Conservation (phyloP, 352 stramenopile genomes). For the Saprolegnia diclina region DNA sequence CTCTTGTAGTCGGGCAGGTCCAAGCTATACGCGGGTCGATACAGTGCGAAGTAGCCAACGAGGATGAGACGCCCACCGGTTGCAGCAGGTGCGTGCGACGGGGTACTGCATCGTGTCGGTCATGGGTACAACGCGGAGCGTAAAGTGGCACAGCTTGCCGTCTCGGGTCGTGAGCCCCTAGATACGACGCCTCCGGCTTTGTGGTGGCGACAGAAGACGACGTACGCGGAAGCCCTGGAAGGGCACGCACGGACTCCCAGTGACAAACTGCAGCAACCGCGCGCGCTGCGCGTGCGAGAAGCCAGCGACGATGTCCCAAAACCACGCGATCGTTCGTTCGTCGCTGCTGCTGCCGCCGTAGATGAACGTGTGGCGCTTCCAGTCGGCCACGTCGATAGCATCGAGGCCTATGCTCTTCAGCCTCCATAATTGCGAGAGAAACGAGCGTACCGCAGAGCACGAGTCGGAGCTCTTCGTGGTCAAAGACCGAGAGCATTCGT, state of each 20-base stretch:
- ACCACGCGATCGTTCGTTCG: constrained; percentile 92
- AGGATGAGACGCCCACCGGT: neutral
- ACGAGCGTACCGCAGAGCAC: constrained; percentile 91
- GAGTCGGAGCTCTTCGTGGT: constrained; percentile 97
- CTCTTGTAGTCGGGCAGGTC: constrained; percentile 5
- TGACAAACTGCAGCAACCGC: constrained; percentile 75
- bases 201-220: neutral
- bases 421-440: neutral
- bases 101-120: neutral
- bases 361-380: constrained; percentile 73
- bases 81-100: constrained; percentile 20
- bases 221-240: constrained; percentile 70
- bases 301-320: constrained; percentile 92
- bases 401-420: constrained; percentile 37
- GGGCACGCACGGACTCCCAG: constrained; percentile 70
- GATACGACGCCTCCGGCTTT: neutral
- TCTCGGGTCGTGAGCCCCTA: constrained; percentile 77
- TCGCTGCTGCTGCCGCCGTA: constrained; percentile 57
- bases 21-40: too few relatives aligned
- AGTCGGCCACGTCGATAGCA: constrained; percentile 68
- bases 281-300: constrained; percentile 69
- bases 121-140: constrained; percentile 47
- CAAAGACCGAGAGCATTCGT: constrained; percentile 94
- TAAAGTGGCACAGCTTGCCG: constrained; percentile 67
- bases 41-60: neutral